Conservation (phyloP, 805 yeast species). For the Ogataea minuta region DNA sequence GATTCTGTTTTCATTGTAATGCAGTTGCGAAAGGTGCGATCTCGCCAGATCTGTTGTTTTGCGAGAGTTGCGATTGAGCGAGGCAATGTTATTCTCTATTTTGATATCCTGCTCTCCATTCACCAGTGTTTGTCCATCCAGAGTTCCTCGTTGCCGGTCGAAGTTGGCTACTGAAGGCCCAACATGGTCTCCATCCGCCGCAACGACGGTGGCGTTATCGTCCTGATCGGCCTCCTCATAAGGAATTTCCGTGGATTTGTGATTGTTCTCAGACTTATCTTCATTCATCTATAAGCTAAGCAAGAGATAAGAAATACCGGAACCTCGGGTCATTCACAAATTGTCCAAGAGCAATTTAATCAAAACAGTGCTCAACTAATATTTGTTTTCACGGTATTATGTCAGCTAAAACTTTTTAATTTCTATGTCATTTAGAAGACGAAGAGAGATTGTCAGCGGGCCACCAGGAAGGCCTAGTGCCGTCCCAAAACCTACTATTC, state of each 20-base stretch:
- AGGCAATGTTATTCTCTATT: constrained; percentile 12
- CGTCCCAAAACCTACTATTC: constrained; percentile 7
- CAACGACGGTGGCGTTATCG: constrained; percentile 26
- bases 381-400: constrained; percentile 3
- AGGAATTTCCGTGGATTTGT: not conserved
- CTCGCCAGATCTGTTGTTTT: constrained; percentile 25
- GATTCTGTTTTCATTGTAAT: constrained; percentile 69
- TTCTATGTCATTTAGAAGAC: constrained; percentile 56
- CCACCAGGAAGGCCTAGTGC: constrained; percentile 14
- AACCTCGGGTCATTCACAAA: not conserved
- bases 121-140: constrained; percentile 31
- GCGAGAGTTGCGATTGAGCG: constrained; percentile 21
- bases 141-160: constrained; percentile 18
- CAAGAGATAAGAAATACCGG: not conserved
- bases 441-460: constrained; percentile 46
- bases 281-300: constrained; percentile 5
- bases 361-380: not conserved
- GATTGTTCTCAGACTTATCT: constrained; percentile 1
- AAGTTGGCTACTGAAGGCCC: constrained; percentile 24
- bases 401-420: constrained; percentile 4
- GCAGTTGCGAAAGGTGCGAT: constrained; percentile 67
- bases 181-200: constrained; percentile 8
- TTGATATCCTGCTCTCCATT: constrained; percentile 21
- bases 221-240: constrained; percentile 11
- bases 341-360: constrained; percentile 4